Conservation (phyloP, 768 basidiomycete genomes). For the Vishniacozyma victoriae region DNA sequence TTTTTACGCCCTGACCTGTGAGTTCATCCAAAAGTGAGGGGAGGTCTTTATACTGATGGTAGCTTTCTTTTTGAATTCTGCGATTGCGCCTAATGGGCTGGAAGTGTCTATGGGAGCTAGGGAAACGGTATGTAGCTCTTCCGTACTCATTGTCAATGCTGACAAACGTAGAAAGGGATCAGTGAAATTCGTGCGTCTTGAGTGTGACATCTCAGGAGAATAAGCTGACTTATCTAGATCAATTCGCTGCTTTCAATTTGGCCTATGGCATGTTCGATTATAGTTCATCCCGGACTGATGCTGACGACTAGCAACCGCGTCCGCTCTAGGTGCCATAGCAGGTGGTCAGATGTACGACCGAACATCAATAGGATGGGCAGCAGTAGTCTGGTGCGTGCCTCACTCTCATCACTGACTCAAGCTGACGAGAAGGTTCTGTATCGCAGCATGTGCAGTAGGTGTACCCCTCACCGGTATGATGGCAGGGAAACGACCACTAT, state of each 20-base stretch:
- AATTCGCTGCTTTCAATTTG: conserved; percentile 22
- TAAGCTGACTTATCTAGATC: conserved; percentile 15
- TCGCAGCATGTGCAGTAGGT: no score
- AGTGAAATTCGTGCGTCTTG: no score
- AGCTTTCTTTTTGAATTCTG: conserved; percentile 3
- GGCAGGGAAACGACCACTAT: no score
- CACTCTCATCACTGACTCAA: no score
- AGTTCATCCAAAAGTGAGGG: conserved; percentile 2
- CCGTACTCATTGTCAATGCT: not conserved
- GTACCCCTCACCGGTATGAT: no score
- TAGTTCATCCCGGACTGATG: not conserved
- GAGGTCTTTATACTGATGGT: not conserved
- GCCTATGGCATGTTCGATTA: conserved; percentile 5
- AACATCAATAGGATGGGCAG: conserved; percentile 10
- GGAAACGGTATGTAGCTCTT: conserved; percentile 2
- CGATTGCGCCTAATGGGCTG: conserved; percentile 6
- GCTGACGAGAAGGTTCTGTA: no score
- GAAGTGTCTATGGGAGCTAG: conserved; percentile 9
- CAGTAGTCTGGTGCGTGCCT: conserved; percentile 13
- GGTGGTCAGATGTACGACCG: conserved; percentile 22
- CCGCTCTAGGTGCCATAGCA: conserved; percentile 11
- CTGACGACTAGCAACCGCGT: conserved; percentile 2
- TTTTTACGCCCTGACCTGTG: conserved; percentile 9
- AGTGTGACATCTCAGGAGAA: conserved; percentile 1
- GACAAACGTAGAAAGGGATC: no score